Percentiles rank a stretch among this genome's conserved stretches.
Conservation (phyloP, 139 green algal genomes). For the Eudorina sp. region DNA sequence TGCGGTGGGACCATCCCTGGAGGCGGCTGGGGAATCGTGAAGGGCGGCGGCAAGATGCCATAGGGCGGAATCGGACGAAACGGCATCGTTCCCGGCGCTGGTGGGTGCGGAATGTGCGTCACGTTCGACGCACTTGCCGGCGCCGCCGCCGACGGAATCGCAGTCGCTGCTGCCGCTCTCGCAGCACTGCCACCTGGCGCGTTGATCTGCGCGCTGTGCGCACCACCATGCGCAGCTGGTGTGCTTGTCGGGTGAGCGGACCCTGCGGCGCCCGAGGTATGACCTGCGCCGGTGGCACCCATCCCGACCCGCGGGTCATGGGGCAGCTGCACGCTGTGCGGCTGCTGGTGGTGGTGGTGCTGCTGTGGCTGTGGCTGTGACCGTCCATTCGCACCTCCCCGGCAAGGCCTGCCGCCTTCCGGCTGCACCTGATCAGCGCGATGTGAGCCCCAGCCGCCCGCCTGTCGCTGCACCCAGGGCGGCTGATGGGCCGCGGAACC, state of each 20-base stretch:
- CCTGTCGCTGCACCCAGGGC: background rate
- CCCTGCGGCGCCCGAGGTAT: too few relatives aligned
- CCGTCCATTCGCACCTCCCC: background rate
- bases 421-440: background rate
- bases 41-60: background rate
- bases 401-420: background rate
- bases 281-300: background rate
- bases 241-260: too few relatives aligned
- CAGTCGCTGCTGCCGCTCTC: too few relatives aligned
- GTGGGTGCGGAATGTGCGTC: background rate
- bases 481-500: background rate
- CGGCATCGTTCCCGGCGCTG: background rate
- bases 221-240: too few relatives aligned
- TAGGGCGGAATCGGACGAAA: background rate
- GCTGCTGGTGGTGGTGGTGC: background rate
- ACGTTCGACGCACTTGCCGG: too few relatives aligned
- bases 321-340: background rate
- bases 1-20: background rate
- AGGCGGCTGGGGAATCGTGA: background rate
- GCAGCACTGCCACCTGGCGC: too few relatives aligned
- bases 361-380: background rate
- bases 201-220: too few relatives aligned
- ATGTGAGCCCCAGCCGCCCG: background rate
- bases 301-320: background rate
- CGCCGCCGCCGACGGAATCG: too few relatives aligned